Percentiles rank a stretch among this genome's conserved stretches.
These are phyloP conservation scores for Lycium ferocissimum DNA, from an alignment of 257 asterid genomes.

Conservation along the genomic window DNA sequence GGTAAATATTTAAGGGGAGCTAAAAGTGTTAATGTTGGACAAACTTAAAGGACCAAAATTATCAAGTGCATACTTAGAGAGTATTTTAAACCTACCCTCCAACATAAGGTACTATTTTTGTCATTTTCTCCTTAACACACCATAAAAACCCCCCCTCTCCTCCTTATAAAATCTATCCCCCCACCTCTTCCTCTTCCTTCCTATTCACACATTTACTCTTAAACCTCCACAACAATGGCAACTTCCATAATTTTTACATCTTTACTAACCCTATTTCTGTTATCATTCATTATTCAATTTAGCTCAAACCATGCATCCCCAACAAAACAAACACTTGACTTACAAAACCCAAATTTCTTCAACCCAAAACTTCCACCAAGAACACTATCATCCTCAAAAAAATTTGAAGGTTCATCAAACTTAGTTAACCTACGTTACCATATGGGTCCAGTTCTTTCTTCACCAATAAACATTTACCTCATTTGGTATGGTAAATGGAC, in stretches of 20 bases:
- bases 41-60: no score
- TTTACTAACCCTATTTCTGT: neutral
- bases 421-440: conserved; percentile 84
- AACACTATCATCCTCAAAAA: conserved; percentile 61
- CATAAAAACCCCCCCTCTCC: conserved; percentile 19
- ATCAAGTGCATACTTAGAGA: no score
- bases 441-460: conserved; percentile 93
- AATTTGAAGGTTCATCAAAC: conserved; percentile 82
- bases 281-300: neutral
- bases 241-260: neutral
- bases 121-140: neutral
- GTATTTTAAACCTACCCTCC: no score
- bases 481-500: conserved; percentile 90
- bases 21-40: no score
- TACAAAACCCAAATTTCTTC: conserved; percentile 22
- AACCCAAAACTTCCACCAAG: conserved; percentile 64
- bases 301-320: conserved; percentile 17
- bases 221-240: no score
- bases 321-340: conserved; percentile 8
- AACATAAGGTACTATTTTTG: no score
- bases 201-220: neutral
- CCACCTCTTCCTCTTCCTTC: neutral
- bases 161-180: neutral
- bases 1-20: no score
- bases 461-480: conserved; percentile 87